These are phyloP conservation scores for Cochlearia excelsa DNA, from an alignment of 345 rosid species.

Conservation along the genomic window DNA sequence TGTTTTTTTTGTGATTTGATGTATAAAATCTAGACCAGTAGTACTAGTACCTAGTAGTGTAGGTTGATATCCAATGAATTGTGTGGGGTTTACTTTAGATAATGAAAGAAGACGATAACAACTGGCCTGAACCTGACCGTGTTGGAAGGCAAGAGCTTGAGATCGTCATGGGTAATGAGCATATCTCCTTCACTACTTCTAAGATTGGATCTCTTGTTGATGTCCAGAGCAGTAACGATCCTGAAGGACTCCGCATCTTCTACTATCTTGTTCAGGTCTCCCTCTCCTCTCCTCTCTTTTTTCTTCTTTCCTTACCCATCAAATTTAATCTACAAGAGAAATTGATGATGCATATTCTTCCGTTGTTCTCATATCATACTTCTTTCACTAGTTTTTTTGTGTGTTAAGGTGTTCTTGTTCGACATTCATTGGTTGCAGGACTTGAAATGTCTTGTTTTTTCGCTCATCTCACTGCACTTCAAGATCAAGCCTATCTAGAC, in stretches of 20 bases:
- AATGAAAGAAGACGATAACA: slow-evolving; percentile 96
- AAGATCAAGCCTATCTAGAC: slow-evolving; percentile 95
- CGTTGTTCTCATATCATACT: too few species aligned
- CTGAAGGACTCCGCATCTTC: slow-evolving; percentile 97
- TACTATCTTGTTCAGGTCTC: slow-evolving; percentile 98
- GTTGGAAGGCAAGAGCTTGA: slow-evolving; percentile 96
- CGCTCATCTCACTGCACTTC: slow-evolving; percentile 98
- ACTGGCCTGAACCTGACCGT: slow-evolving; percentile 99
- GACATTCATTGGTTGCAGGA: slow-evolving; percentile 61
- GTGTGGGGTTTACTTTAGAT: slow-evolving; percentile 44
- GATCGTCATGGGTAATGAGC: slow-evolving; percentile 97
- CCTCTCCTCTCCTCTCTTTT: slow-evolving; percentile 8
- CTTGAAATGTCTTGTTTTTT: slow-evolving; percentile 96
- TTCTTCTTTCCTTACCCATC: neutral
- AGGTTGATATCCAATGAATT: neutral
- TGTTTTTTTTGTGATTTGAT: too few species aligned
- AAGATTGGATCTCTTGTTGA: slow-evolving; percentile 99
- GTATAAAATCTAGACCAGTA: too few species aligned
- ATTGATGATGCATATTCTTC: too few species aligned
- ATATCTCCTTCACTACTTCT: slow-evolving; percentile 88
- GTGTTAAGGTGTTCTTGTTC: slow-evolving; percentile 10
- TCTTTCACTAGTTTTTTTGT: too few species aligned
- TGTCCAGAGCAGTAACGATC: slow-evolving; percentile 90
- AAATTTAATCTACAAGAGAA: too few species aligned
- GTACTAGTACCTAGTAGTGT: too few species aligned